Evolutionary conservation across 169 alveolate species (phyloP), one percentile per base, ranked within the genome.

Genomic region (Plasmodium yoelii): DNA sequence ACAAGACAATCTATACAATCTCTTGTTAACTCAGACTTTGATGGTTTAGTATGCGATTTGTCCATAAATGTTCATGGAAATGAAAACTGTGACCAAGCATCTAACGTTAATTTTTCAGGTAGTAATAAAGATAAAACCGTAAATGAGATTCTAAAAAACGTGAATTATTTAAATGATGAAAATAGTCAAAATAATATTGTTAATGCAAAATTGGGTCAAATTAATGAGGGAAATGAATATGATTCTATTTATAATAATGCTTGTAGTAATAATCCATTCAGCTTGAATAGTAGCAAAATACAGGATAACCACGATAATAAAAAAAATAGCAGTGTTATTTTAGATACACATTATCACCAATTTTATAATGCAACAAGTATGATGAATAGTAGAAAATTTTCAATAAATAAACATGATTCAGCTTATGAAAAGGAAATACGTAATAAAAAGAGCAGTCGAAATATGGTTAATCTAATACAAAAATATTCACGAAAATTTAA

Each of bases 391-490:
- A 75, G 46, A 10, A 75, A 49, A 47, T 42, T 13, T n/a, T 63
- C 71, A 3, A 7, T 47, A 5, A 63, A 19, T 19, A 53, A 63
- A 67, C 22, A 75, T 51, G 42, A 44, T 64, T 24, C 49, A 3
- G 18, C 12, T 22, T 15, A 24, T 8, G 59, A 63, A 63, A 75
- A 26, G 13, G 19, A 24, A 34, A 9, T 9, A 68, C 44, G 75
- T 47, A 92, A 57, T 55, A 64, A 82, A 57, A 24, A 69, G 70
- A 22, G 73, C n/a, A 64, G 88, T 60, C 60, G 92, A 56, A 64
- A 92, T 87, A 53, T 92, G 92, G 91, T 88, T 87, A 74, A 88
- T 72, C 61, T 92, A 73, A 72, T 87, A 72, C 61, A 92, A 53
- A 51, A 90, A 87, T 70, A 88, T 92, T 53, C 94, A 22, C 51